Percentiles rank a stretch among this genome's conserved stretches.
Conservation (phyloP, 139 green algal genomes). For the Chlorella sp. region DNA sequence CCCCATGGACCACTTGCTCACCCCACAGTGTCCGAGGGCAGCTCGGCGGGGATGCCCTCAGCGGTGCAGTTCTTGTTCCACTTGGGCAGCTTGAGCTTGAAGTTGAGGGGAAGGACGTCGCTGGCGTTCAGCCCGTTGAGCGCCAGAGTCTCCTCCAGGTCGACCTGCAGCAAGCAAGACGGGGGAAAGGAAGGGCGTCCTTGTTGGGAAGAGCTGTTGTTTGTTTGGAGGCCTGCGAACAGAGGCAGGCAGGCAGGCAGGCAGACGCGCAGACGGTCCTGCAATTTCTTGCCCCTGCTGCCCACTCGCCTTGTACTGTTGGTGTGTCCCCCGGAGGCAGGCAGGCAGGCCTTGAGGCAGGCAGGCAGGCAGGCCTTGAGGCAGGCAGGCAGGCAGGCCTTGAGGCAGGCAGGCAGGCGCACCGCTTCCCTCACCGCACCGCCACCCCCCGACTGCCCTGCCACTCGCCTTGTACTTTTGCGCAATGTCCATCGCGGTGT, state of each 20-base stretch:
- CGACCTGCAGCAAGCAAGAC: background rate
- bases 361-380: too few relatives aligned
- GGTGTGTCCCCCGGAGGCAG: too few relatives aligned
- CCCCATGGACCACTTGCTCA: constrained; percentile 1
- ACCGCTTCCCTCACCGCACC: too few relatives aligned
- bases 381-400: too few relatives aligned
- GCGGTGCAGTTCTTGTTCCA: constrained; percentile 22
- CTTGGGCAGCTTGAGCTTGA: constrained; percentile 27
- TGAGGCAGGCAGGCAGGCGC: too few relatives aligned
- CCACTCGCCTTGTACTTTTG: constrained; percentile 26
- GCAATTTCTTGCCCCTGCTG: too few relatives aligned
- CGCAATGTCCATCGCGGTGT: constrained; percentile 38
- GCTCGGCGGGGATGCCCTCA: constrained; percentile 15
- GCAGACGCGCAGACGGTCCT: too few relatives aligned
- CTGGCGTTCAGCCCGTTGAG: constrained; percentile 10
- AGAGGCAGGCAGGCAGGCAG: too few relatives aligned
- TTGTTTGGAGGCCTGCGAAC: too few relatives aligned
- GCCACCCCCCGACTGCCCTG: background rate
- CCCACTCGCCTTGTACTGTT: too few relatives aligned
- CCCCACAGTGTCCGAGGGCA: constrained; percentile 25
- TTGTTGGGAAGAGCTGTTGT: too few relatives aligned
- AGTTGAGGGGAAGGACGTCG: constrained; percentile 4
- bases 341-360: too few relatives aligned
- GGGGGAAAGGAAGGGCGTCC: background rate
- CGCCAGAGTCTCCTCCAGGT: background rate